phyloP scores from a whole-genome alignment of 2,329 filamentous ascomycete species.

The Nemania bipapillata region DNA sequence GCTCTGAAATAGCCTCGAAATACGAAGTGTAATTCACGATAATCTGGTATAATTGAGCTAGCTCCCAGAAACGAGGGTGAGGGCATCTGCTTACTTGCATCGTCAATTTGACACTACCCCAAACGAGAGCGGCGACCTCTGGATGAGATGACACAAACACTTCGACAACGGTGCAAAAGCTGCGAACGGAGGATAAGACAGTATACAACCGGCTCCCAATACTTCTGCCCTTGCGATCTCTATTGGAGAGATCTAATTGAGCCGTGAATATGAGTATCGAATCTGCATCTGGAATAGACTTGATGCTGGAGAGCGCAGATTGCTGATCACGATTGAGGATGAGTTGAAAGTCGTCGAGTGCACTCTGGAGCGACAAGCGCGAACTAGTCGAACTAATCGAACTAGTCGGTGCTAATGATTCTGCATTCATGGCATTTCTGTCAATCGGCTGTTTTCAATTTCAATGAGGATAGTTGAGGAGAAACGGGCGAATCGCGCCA shows the following conservation, averaged over 20 bases:
- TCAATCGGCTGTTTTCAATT: neutral
- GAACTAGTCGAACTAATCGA: neutral
- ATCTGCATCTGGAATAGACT: conserved; percentile 43
- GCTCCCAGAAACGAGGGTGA: neutral
- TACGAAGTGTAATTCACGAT: conserved; percentile 53
- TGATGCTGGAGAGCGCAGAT: neutral
- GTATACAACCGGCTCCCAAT: conserved; percentile 48
- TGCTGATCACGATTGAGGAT: neutral
- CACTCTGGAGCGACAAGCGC: neutral
- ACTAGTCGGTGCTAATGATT: neutral
- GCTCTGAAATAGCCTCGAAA: conserved; percentile 55
- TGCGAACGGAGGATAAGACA: conserved; percentile 54
- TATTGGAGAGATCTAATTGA: conserved; percentile 44
- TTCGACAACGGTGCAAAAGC: conserved; percentile 53
- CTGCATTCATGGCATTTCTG: neutral
- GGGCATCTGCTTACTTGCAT: conserved; percentile 47
- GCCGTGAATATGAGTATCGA: conserved; percentile 52
- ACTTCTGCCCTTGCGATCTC: conserved; percentile 41
- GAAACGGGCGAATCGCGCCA: no score
- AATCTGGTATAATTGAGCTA: conserved; percentile 41
- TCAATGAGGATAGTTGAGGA: no score
- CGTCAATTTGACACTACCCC: conserved; percentile 57
- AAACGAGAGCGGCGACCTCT: conserved; percentile 55
- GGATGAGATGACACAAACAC: conserved; percentile 54
- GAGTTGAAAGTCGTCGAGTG: neutral